Evolutionary conservation across 768 basidiomycete species (phyloP).

Genomic region (Leccinum subgranulosum): DNA sequence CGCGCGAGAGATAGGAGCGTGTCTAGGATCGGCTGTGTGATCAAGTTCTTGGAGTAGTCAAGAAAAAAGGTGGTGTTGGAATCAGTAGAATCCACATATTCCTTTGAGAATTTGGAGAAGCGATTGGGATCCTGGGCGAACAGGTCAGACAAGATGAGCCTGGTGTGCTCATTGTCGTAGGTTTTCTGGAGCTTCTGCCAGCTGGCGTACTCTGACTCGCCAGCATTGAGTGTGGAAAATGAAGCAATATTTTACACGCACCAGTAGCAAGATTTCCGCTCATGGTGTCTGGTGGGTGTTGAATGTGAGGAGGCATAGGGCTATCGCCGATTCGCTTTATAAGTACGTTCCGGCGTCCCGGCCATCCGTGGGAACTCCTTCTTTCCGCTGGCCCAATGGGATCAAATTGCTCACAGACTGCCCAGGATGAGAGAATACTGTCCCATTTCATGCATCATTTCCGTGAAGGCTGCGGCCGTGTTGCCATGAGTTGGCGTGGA

Average conservation of each 20-base stretch:
- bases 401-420: conserved; percentile 7
- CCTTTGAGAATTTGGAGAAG: conserved; percentile 80
- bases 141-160: conserved; percentile 87
- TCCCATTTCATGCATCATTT: neutral
- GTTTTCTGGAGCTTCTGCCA: conserved; percentile 91
- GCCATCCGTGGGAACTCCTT: conserved; percentile 18
- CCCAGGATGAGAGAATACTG: conserved; percentile 20
- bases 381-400: neutral
- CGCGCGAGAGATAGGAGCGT: conserved; percentile 75
- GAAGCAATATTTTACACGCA: conserved; percentile 11
- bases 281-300: conserved; percentile 36
- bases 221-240: neutral
- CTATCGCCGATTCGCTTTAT: neutral
- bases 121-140: conserved; percentile 86
- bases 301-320: neutral
- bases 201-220: conserved; percentile 67
- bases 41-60: conserved; percentile 96
- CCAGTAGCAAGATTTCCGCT: conserved; percentile 65
- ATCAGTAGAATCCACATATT: conserved; percentile 66
- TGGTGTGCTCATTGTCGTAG: conserved; percentile 67
- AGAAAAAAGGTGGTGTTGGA: conserved; percentile 79
- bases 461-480: conserved; percentile 1
- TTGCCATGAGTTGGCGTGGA: neutral
- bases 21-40: conserved; percentile 80
- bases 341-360: conserved; percentile 1